Conservation (phyloP, 108 stramenopile species). For the Nitzschia inconspicua region DNA sequence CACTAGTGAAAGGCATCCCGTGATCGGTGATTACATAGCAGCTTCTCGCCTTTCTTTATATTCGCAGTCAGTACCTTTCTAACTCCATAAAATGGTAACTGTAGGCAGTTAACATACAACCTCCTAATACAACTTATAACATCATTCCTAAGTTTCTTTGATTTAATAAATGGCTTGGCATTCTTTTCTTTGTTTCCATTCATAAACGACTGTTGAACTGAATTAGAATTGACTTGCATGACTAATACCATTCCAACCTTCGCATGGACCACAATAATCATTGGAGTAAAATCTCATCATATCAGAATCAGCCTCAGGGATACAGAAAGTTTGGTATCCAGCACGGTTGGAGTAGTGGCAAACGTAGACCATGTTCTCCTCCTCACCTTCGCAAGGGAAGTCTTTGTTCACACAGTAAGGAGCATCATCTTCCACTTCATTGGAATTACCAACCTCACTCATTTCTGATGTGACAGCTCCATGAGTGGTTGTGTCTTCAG, state of each 20-base stretch:
- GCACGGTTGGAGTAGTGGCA: slow-evolving; percentile 35
- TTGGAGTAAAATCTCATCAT: slow-evolving; percentile 29
- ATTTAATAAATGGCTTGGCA: too few relatives aligned
- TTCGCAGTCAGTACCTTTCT: too few relatives aligned
- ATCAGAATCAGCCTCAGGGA: slow-evolving; percentile 45
- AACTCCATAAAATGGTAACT: too few relatives aligned
- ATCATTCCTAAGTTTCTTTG: too few relatives aligned
- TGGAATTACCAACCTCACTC: slow-evolving; percentile 4
- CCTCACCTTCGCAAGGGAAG: slow-evolving; percentile 38
- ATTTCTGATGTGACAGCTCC: not conserved
- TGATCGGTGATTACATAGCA: too few relatives aligned
- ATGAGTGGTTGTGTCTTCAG: not conserved
- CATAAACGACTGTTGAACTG: too few relatives aligned
- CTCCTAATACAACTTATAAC: too few relatives aligned
- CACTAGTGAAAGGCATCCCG: too few relatives aligned
- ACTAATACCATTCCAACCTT: slow-evolving; percentile 22
- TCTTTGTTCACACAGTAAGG: slow-evolving; percentile 37
- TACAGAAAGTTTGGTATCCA: slow-evolving; percentile 49
- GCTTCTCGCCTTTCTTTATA: too few relatives aligned
- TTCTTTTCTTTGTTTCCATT: too few relatives aligned
- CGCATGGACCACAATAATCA: slow-evolving; percentile 46
- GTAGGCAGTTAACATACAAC: too few relatives aligned
- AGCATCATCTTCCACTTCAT: slow-evolving; percentile 13
- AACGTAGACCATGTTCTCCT: slow-evolving; percentile 39
- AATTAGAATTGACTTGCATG: not conserved